phyloP scores from a whole-genome alignment of 2,329 filamentous ascomycete genomes.

The Calonectria pteridis region DNA sequence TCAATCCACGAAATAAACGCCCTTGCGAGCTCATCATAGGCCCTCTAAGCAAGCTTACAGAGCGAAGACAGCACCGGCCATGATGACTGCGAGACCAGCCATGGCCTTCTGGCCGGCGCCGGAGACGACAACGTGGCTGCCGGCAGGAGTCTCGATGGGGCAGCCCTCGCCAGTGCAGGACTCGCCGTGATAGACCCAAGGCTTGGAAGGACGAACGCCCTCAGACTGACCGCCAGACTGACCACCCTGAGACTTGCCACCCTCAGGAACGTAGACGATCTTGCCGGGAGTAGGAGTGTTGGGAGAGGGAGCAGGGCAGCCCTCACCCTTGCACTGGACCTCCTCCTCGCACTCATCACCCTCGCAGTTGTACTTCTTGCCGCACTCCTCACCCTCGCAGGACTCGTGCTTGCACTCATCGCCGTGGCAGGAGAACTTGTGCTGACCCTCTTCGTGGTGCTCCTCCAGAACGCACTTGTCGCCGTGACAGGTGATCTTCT shows the following conservation, averaged over 20 bases:
- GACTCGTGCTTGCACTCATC: constrained; percentile 46
- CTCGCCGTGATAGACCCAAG: not conserved
- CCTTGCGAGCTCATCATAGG: constrained; percentile 1
- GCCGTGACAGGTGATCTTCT: constrained; percentile 46
- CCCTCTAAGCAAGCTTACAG: constrained; percentile 35
- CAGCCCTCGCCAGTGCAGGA: constrained; percentile 1
- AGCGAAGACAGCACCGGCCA: constrained; percentile 43
- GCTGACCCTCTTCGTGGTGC: constrained; percentile 35
- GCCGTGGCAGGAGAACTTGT: constrained; percentile 51
- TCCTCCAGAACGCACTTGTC: constrained; percentile 45
- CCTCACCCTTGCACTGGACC: constrained; percentile 41
- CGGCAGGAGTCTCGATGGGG: not conserved
- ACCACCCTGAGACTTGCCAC: not conserved
- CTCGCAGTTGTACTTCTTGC: constrained; percentile 50
- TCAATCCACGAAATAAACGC: constrained; percentile 1
- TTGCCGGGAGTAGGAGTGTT: not conserved
- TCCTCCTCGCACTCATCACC: constrained; percentile 46
- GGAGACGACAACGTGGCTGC: constrained; percentile 36
- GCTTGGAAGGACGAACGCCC: not conserved
- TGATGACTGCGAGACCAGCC: constrained; percentile 37
- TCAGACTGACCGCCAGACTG: not conserved
- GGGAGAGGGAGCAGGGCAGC: constrained; percentile 40
- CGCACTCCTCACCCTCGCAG: constrained; percentile 46
- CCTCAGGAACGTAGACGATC: constrained; percentile 13
- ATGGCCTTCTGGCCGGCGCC: constrained; percentile 42